Percentiles rank a stretch among this genome's conserved stretches.
These are phyloP conservation scores for Quercus berberidifolia DNA, from an alignment of 306 rosid genomes.

Conservation along the genomic window DNA sequence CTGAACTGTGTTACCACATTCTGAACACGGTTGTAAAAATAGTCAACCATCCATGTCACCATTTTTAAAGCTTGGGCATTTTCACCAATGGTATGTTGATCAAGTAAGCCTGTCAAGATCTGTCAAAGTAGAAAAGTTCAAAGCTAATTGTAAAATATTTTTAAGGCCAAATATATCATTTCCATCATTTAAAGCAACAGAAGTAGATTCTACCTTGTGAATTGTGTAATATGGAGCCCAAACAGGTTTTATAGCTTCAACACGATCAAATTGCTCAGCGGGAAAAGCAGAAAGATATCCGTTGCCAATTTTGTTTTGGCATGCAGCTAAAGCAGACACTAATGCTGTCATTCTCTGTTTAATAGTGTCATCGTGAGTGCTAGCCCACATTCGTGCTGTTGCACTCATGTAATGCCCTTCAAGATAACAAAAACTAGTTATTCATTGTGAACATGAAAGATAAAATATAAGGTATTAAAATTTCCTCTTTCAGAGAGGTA, in stretches of 20 bases:
- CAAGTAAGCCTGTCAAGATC: constrained; percentile 90
- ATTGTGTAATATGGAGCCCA: constrained; percentile 99
- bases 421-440: constrained; percentile 28
- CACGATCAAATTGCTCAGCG: constrained; percentile 58
- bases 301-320: constrained; percentile 70
- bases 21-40: constrained; percentile 79
- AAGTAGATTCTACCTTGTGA: constrained; percentile 66
- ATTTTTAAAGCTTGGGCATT: constrained; percentile 59
- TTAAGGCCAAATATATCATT: background rate
- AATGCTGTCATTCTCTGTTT: constrained; percentile 55
- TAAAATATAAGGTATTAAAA: background rate
- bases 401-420: constrained; percentile 97
- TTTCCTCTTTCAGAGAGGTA: background rate
- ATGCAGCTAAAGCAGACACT: constrained; percentile 48
- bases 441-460: constrained; percentile 8
- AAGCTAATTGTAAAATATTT: background rate
- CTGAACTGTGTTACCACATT: constrained; percentile 53
- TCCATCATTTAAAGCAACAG: background rate
- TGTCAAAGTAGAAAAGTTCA: constrained; percentile 29
- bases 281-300: constrained; percentile 98
- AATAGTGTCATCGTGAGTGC: constrained; percentile 53
- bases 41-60: constrained; percentile 78
- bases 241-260: constrained; percentile 48
- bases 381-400: constrained; percentile 85
- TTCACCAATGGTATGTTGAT: constrained; percentile 65